Conservation (phyloP, 2,329 filamentous ascomycete genomes). For the Aureobasidium sp. region DNA sequence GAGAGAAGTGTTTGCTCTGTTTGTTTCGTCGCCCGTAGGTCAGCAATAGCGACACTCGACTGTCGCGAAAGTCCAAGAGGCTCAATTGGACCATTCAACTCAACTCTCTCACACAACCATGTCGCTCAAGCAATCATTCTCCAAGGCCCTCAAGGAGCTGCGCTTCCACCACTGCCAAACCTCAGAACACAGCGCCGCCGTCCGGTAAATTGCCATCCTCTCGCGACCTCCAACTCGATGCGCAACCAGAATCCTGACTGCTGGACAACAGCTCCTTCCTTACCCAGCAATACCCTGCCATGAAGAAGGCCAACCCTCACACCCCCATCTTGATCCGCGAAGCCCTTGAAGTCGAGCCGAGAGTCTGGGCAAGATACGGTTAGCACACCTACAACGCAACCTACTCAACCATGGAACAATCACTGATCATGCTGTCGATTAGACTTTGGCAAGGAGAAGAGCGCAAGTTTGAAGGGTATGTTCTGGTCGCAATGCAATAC, state of each 20-base stretch:
- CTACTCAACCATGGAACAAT: neutral
- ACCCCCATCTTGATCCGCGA: slow-evolving; percentile 93
- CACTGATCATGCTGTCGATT: slow-evolving; percentile 2
- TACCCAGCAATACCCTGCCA: slow-evolving; percentile 83
- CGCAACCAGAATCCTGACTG: neutral
- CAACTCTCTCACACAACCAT: slow-evolving; percentile 40
- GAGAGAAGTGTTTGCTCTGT: slow-evolving; percentile 1
- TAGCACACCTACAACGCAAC: slow-evolving; percentile 14
- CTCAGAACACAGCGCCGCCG: slow-evolving; percentile 78
- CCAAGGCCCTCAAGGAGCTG: slow-evolving; percentile 82
- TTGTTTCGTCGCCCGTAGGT: neutral
- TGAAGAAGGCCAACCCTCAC: slow-evolving; percentile 98
- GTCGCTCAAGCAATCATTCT: slow-evolving; percentile 90
- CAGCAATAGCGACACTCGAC: neutral
- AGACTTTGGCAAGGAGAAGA: slow-evolving; percentile 63
- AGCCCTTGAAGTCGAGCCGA: slow-evolving; percentile 73
- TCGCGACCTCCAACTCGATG: neutral
- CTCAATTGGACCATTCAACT: neutral
- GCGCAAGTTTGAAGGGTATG: slow-evolving; percentile 53
- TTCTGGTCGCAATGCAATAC: neutral
- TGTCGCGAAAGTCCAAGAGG: neutral
- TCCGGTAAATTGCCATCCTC: slow-evolving; percentile 52
- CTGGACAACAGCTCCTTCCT: slow-evolving; percentile 64
- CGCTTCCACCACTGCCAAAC: slow-evolving; percentile 97
- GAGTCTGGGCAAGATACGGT: slow-evolving; percentile 92